Conservation (phyloP, 192 early-diverging fungal genomes). For the Gigaspora rosea region DNA sequence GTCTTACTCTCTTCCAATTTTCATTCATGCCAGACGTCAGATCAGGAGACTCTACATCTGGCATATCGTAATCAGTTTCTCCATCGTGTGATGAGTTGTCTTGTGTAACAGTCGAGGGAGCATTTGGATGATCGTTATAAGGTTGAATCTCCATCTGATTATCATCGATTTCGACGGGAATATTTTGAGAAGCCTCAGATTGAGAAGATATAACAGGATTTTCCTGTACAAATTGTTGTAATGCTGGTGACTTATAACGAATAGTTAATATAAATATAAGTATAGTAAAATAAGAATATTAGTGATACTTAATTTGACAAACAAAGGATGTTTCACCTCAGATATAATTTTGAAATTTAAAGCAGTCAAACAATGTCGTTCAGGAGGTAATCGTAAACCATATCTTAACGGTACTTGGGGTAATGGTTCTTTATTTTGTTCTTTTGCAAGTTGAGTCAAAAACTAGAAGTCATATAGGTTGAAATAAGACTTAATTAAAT, state of each 20-base stretch:
- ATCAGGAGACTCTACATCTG: not conserved
- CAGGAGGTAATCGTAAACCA: constrained; percentile 75
- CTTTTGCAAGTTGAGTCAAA: constrained; percentile 71
- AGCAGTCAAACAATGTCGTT: constrained; percentile 73
- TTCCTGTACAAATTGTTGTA: not conserved
- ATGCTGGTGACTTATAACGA: not conserved
- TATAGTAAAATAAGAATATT: not conserved
- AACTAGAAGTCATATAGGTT: constrained; percentile 50
- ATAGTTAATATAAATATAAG: not conserved
- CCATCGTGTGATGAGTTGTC: not conserved
- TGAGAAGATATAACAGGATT: not conserved
- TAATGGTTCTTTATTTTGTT: constrained; percentile 75
- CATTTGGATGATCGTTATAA: too few species aligned
- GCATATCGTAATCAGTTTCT: constrained; percentile 25
- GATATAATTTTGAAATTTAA: constrained; percentile 80
- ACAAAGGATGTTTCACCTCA: constrained; percentile 2
- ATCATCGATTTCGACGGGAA: not conserved
- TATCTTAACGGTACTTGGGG: constrained; percentile 79
- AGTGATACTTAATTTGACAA: not conserved
- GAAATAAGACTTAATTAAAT: not conserved
- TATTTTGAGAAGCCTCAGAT: not conserved
- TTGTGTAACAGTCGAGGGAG: not conserved
- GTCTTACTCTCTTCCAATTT: too few species aligned
- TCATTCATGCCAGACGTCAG: too few species aligned
- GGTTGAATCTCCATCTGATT: not conserved